Percentiles rank a stretch among this genome's conserved stretches.
These are phyloP conservation scores for Thamnidium elegans DNA, from an alignment of 192 early-diverging fungal genomes.

Conservation along the genomic window DNA sequence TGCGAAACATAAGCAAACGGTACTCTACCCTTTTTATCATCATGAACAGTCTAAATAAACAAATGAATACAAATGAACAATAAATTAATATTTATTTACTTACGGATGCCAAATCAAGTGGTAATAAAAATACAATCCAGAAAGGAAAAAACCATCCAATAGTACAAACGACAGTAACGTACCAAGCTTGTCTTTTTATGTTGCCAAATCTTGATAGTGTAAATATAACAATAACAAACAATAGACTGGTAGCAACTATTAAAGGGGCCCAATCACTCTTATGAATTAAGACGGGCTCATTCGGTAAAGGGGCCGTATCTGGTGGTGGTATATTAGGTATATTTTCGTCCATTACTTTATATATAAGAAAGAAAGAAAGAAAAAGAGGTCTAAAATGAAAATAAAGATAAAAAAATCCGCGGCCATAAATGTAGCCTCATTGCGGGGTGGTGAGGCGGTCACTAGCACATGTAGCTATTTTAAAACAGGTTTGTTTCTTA, in stretches of 20 bases:
- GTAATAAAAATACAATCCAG: constrained; percentile 85
- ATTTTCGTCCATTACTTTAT: neutral
- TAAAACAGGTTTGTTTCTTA: too few species aligned
- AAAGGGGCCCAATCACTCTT: constrained; percentile 31
- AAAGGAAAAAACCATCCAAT: constrained; percentile 90
- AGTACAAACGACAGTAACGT: constrained; percentile 68
- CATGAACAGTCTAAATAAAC: constrained; percentile 59
- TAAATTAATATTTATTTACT: constrained; percentile 7
- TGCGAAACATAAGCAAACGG: constrained; percentile 75
- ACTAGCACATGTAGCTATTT: too few species aligned
- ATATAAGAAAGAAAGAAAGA: constrained; percentile 1
- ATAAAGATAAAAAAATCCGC: neutral
- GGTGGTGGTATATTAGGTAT: neutral
- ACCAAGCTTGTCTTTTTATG: constrained; percentile 75
- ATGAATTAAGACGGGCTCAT: neutral
- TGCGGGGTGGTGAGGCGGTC: too few species aligned
- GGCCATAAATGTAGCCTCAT: too few species aligned
- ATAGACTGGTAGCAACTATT: constrained; percentile 47
- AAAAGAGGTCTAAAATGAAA: too few species aligned
- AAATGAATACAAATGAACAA: neutral
- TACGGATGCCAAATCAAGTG: constrained; percentile 83
- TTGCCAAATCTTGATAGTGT: constrained; percentile 81
- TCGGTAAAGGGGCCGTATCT: too few species aligned
- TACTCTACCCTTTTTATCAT: constrained; percentile 60
- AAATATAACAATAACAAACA: constrained; percentile 53